A percentile compares a stretch with the other conserved stretches of the same genome.
Conservation (phyloP, 305 asterid genomes). For the Solanum hybrid region DNA sequence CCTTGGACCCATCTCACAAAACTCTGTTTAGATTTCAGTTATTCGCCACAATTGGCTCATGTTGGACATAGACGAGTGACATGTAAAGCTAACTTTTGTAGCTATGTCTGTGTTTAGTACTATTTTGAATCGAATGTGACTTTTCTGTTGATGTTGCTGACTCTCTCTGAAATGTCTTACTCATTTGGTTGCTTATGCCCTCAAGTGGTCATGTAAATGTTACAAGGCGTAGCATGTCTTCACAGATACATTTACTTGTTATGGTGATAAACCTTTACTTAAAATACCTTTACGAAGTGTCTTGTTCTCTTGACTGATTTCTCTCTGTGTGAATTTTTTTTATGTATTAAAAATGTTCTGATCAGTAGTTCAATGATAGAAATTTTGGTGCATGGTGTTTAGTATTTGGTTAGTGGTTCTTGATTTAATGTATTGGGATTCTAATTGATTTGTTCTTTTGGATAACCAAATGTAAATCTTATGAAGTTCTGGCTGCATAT, state of each 20-base stretch:
- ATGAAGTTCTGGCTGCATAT: neutral
- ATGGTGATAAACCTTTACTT: neutral
- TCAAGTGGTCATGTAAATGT: neutral
- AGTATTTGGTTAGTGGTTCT: neutral
- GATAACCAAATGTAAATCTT: neutral
- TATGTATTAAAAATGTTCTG: neutral
- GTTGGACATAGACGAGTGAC: no score
- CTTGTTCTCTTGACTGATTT: neutral
- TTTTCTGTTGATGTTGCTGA: neutral
- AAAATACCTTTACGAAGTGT: neutral
- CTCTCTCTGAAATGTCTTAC: neutral
- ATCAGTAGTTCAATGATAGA: neutral
- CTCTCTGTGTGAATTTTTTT: neutral
- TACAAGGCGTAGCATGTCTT: neutral
- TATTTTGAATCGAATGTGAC: neutral
- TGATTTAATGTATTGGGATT: neutral
- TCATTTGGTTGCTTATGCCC: neutral
- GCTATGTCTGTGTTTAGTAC: neutral
- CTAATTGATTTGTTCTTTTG: neutral
- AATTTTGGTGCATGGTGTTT: neutral
- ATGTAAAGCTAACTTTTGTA: no score
- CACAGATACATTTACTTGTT: neutral
- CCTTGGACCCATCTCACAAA: neutral
- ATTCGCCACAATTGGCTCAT: neutral
- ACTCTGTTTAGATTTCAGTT: constrained; percentile 18